Base-by-base conservation (phyloP, 192 early-diverging fungal species). In the Lobosporangium transversale region DNA sequence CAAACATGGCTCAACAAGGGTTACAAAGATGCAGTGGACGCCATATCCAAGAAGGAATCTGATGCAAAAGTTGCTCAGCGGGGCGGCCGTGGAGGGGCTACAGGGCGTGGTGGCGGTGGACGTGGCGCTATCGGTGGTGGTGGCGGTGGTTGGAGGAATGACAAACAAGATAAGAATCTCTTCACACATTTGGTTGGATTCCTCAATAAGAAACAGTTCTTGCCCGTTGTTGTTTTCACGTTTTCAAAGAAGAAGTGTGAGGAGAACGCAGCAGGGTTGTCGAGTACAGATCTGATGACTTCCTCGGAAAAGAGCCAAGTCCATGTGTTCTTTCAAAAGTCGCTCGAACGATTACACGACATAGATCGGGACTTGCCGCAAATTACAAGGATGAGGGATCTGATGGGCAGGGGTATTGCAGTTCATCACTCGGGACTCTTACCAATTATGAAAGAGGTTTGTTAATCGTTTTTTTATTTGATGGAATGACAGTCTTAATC, bases 161-260 rank as follows among this genome's bases (percentile, higher is more conserved):
- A 71, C 49, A 62, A 82, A 18, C 66, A 90, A 83, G 94, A 94
- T 62, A 84, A 86, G 35, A 95, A 89, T 47, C 68, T 93, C 73
- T 98, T 91, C 83, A 87, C 89, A n/a, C 89, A 94, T 63, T 66
- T 98, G 71, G 85, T 94, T 47, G 81, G 83, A 12, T 79, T 89
- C 15, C 80, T 99, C 44, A 90, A 92, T 45, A 91, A 90, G 62
- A 87, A 89, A 63, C 65, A 82, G 6, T 83, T 97, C 23, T 81
- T 99, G 14, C 97, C 97, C 3, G 93, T 90, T 1, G 94, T 98
- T 18, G 83, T 96, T 8, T 99, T 99, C 59, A 91, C 92, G 15
- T 99, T 99, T 53, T 95, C 94, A n/a, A 97, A 96, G 60, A 89
- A 89, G 61, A 94, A 92, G 53, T 99, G 97, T 68, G 95, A 99